Base-by-base conservation (phyloP, 768 basidiomycete species). In the Termitomyces heimii region DNA sequence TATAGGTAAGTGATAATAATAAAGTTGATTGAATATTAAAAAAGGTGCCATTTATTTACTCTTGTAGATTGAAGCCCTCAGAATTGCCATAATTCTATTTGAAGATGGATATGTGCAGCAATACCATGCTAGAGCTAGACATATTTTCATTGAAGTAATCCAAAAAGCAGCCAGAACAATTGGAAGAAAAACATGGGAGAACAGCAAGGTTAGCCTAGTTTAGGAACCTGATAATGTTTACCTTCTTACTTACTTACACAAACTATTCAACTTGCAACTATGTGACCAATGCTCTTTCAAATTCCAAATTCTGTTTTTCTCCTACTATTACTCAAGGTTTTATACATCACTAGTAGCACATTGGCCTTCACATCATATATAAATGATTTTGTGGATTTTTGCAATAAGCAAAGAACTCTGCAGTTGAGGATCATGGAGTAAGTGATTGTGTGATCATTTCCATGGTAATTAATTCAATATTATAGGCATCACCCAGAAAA, bases 401-500 rank as follows among this genome's bases (percentile, higher is more conserved):
- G 12, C 50, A 65, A 13, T 81, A 80, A 78, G 84, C 84, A 7
- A 65, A 75, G 9, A 56, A 66, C 20, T 64, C 77, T 9, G 77
- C 77, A 24, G 56, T 63, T 5, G 72, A 29, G 81, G 80, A 3
- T 81, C 83, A n/a, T 84, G 82, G 82, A 75, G 84, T 84, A 62
- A 62, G 79, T 72, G 34, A 9, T 18, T 32, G 37, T 53, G 20
- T 24, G 2, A 22, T 43, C 40, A 8, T 26, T n/a, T 29, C 24
- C 22, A 22, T 6, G 10, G 9, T 20, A 35, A 53, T 26, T 55
- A n/a, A 32, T 20, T 20, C 22, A 48, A 47, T 4, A 4, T 16
- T 34, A 28, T 57, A 83, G 82, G 72, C 52, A 83, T 83, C 16
- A 79, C 72, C 49, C 70, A 69, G 62, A 82, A 82, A 63, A 63